A percentile compares a stretch with the other conserved stretches of the same genome.
These are phyloP conservation scores for Fusarium subtropicale DNA, from an alignment of 2,329 filamentous ascomycete genomes.

Conservation along the genomic window DNA sequence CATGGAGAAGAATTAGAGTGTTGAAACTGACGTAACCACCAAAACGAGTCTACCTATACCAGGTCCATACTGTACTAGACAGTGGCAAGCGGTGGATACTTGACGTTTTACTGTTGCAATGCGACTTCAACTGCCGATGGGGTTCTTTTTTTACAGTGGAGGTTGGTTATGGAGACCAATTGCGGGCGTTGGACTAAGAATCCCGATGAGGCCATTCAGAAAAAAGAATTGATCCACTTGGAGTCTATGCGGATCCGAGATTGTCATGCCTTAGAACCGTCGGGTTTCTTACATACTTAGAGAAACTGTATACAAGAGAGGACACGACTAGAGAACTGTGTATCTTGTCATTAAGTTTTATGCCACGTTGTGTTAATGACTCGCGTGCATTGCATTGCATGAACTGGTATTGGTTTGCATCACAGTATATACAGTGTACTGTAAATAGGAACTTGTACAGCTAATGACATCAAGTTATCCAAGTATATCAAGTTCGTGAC, in stretches of 20 bases:
- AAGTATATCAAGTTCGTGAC: not conserved
- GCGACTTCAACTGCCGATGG: slow-evolving; percentile 17
- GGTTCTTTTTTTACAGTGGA: not conserved
- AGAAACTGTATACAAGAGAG: not conserved
- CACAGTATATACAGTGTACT: too few species aligned
- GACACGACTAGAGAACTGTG: too few species aligned
- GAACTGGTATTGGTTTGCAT: not conserved
- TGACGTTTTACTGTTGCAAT: slow-evolving; percentile 15
- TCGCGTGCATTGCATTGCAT: not conserved
- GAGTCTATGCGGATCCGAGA: slow-evolving; percentile 21
- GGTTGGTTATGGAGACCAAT: slow-evolving; percentile 7
- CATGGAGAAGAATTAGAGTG: not conserved
- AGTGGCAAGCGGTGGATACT: slow-evolving; percentile 14
- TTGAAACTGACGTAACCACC: slow-evolving; percentile 31
- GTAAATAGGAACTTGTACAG: not conserved
- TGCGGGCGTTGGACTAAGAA: slow-evolving; percentile 29
- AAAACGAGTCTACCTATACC: too few species aligned
- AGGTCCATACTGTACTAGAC: too few species aligned
- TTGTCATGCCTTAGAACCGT: slow-evolving; percentile 23
- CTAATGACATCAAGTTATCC: not conserved
- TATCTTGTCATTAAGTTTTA: not conserved
- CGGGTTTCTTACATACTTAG: not conserved
- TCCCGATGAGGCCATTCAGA: slow-evolving; percentile 24
- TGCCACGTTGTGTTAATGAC: not conserved
- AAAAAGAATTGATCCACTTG: not conserved